phyloP scores from a whole-genome alignment of 2,329 filamentous ascomycete genomes.

The Septoria petroselini region DNA sequence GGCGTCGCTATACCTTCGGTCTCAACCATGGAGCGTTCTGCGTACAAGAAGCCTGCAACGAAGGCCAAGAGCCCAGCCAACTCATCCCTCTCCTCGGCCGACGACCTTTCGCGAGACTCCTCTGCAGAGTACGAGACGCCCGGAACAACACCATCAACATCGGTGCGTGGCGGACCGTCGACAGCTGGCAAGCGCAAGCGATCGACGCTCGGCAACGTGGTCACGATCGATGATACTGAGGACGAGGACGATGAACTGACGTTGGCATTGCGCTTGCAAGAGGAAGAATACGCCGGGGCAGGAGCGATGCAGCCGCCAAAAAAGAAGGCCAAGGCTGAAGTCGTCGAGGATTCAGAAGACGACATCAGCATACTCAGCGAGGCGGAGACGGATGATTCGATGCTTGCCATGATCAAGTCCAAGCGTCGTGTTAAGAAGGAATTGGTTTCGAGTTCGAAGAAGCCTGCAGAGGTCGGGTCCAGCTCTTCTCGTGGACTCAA shows the following conservation, averaged over 20 bases:
- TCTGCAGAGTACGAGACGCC: constrained; percentile 59
- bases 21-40: constrained; percentile 22
- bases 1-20: constrained; percentile 22
- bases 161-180: constrained; percentile 34
- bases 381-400: constrained; percentile 20
- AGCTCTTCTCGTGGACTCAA: constrained; percentile 19
- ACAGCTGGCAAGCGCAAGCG: constrained; percentile 35
- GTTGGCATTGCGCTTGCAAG: constrained; percentile 37
- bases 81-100: constrained; percentile 26
- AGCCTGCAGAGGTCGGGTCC: constrained; percentile 20
- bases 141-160: constrained; percentile 57
- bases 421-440: neutral
- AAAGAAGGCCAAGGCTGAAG: constrained; percentile 31
- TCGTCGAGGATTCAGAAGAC: constrained; percentile 34
- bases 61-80: constrained; percentile 25
- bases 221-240: constrained; percentile 31
- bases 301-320: constrained; percentile 21
- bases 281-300: constrained; percentile 36
- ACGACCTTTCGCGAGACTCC: constrained; percentile 39
- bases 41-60: constrained; percentile 21
- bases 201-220: constrained; percentile 29
- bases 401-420: constrained; percentile 13
- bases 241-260: constrained; percentile 32
- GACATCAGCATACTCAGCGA: constrained; percentile 35
- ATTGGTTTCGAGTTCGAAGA: constrained; percentile 11